A percentile compares a stretch with the other conserved stretches of the same genome.
Evolutionary conservation across 306 rosid genomes (phyloP).

Genomic region (Lupinus albus): DNA sequence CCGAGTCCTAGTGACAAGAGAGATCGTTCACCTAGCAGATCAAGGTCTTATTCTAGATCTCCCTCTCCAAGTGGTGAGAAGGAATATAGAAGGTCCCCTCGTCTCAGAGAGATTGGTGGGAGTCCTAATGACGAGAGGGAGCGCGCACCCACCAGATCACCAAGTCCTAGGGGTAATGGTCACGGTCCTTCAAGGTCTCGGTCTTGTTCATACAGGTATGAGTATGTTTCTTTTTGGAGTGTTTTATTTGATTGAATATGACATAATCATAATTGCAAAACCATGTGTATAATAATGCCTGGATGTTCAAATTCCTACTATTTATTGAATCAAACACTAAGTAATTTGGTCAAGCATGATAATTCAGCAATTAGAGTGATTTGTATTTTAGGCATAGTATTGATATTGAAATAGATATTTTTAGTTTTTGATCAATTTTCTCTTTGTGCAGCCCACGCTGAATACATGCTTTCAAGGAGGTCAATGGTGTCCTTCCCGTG

Average conservation of each 20-base stretch:
- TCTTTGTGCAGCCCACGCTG: conserved; percentile 64
- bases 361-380: neutral
- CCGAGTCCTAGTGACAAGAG: conserved; percentile 44
- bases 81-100: conserved; percentile 59
- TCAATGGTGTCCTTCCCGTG: conserved; percentile 12
- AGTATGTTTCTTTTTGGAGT: conserved; percentile 34
- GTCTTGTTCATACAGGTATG: conserved; percentile 73
- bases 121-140: conserved; percentile 55
- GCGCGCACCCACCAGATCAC: conserved; percentile 55
- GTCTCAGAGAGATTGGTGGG: conserved; percentile 60
- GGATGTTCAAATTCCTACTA: conserved; percentile 1
- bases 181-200: conserved; percentile 63
- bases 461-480: conserved; percentile 34
- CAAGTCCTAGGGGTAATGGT: conserved; percentile 57
- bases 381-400: neutral
- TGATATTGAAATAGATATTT: conserved; percentile 22
- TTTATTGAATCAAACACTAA: conserved; percentile 1
- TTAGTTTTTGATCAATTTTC: conserved; percentile 27
- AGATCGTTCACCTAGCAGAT: conserved; percentile 55
- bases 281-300: neutral
- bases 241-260: conserved; percentile 20
- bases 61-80: conserved; percentile 54
- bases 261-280: neutral
- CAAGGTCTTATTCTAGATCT: conserved; percentile 79
- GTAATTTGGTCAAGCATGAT: neutral